Evolutionary conservation across 2,329 filamentous ascomycete genomes (phyloP).

Genomic region (Neoscytalidium dimidiatum): DNA sequence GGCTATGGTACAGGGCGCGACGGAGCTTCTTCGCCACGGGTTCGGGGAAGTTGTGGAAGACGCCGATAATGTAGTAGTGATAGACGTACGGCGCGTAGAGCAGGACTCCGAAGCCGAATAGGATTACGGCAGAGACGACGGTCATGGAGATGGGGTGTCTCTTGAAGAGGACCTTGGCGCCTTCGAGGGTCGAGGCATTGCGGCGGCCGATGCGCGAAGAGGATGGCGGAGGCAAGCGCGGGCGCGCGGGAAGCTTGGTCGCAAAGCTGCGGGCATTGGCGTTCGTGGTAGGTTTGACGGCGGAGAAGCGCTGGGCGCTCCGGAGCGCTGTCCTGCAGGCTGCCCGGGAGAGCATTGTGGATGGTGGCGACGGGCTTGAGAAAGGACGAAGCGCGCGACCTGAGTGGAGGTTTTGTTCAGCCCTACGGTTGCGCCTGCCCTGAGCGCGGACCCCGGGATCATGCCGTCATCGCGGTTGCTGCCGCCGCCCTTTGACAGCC

Average conservation of each 20-base stretch:
- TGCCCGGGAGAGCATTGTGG: constrained; percentile 40
- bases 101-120: constrained; percentile 40
- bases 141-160: constrained; percentile 44
- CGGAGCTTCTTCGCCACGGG: constrained; percentile 77
- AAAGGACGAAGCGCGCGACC: not conserved
- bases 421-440: constrained; percentile 13
- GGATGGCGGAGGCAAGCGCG: constrained; percentile 27
- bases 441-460: constrained; percentile 12
- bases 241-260: constrained; percentile 25
- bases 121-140: constrained; percentile 37
- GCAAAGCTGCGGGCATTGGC: constrained; percentile 23
- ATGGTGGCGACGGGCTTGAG: constrained; percentile 20
- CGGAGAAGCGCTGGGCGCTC: constrained; percentile 25
- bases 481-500: too few relatives aligned
- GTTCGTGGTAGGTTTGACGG: constrained; percentile 29
- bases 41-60: constrained; percentile 64
- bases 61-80: constrained; percentile 46
- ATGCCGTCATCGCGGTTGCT: constrained; percentile 4
- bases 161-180: constrained; percentile 36
- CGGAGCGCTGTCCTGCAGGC: constrained; percentile 30
- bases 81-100: constrained; percentile 51
- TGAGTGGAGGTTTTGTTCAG: constrained; percentile 19
- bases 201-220: constrained; percentile 32
- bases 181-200: constrained; percentile 29
- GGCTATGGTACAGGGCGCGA: constrained; percentile 81